Percentiles rank a stretch among this genome's conserved stretches.
Evolutionary conservation across 345 rosid species (phyloP).

Genomic region (Streptanthus diversifolius): DNA sequence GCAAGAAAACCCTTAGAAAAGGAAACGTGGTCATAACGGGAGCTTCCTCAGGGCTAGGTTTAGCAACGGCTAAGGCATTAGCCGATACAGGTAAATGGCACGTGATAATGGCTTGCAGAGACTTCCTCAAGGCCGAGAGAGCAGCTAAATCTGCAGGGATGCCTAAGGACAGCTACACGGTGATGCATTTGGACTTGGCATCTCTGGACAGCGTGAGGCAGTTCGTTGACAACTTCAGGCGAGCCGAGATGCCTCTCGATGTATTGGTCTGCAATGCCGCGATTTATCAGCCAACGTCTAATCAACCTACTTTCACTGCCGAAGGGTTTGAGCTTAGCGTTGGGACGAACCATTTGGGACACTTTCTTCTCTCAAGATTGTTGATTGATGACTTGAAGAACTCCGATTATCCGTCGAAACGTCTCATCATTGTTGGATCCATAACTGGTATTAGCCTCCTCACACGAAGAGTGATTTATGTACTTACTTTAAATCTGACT

Average conservation of each 20-base stretch:
- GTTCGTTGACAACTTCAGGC: slow-evolving; percentile 68
- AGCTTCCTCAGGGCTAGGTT: slow-evolving; percentile 82
- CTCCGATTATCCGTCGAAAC: slow-evolving; percentile 78
- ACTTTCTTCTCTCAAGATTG: slow-evolving; percentile 79
- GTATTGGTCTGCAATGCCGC: slow-evolving; percentile 96
- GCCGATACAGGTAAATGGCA: slow-evolving; percentile 92
- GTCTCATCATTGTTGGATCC: slow-evolving; percentile 89
- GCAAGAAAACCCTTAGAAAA: slow-evolving; percentile 77
- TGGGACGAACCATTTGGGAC: slow-evolving; percentile 96
- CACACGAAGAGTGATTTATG: not conserved
- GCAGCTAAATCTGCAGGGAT: slow-evolving; percentile 47
- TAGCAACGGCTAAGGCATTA: slow-evolving; percentile 80
- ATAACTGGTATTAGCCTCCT: slow-evolving; percentile 59
- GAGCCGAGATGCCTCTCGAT: slow-evolving; percentile 70
- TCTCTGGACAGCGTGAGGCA: slow-evolving; percentile 89
- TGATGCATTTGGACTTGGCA: slow-evolving; percentile 91
- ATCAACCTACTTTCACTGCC: slow-evolving; percentile 67
- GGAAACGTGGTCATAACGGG: slow-evolving; percentile 74
- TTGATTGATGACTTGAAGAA: slow-evolving; percentile 73
- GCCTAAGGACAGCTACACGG: slow-evolving; percentile 67
- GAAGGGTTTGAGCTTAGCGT: slow-evolving; percentile 97
- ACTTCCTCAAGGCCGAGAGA: slow-evolving; percentile 33
- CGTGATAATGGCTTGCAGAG: slow-evolving; percentile 87
- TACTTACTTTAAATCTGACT: not conserved
- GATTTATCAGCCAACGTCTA: slow-evolving; percentile 84